Percentiles rank a stretch among this genome's conserved stretches.
Conservation (phyloP, 1,284 basidiomycete species). For the Cutaneotrichosporon sp. region DNA sequence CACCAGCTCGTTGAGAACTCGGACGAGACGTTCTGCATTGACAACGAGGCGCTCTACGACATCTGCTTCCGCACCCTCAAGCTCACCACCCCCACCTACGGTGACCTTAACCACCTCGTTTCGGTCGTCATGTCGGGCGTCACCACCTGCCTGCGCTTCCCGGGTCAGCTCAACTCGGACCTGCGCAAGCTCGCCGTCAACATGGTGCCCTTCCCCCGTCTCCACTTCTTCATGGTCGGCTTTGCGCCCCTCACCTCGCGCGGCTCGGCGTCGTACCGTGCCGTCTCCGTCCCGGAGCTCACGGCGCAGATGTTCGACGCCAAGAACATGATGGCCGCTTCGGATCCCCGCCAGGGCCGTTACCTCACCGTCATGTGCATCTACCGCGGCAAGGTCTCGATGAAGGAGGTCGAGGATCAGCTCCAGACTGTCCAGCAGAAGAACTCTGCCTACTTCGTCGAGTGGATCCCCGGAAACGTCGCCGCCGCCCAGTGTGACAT, state of each 20-base stretch:
- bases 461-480: conserved; percentile 99
- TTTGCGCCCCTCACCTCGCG: conserved; percentile 93
- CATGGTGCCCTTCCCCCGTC: conserved; percentile 85
- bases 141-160: conserved; percentile 57
- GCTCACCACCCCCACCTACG: conserved; percentile 68
- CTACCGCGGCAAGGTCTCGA: conserved; percentile 98
- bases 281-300: conserved; percentile 91
- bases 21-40: conserved; percentile 82
- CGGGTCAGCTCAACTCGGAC: conserved; percentile 91
- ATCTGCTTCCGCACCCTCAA: conserved; percentile 76
- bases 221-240: conserved; percentile 98
- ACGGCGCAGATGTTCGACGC: conserved; percentile 99
- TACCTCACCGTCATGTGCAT: conserved; percentile 81
- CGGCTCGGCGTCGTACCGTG: conserved; percentile 89
- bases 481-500: conserved; percentile 92
- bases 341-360: conserved; percentile 76
- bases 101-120: conserved; percentile 71
- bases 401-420: conserved; percentile 99
- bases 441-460: conserved; percentile 96
- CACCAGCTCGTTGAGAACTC: conserved; percentile 90
- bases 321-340: conserved; percentile 95
- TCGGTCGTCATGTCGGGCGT: conserved; percentile 54
- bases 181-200: conserved; percentile 91
- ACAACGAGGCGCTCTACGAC: conserved; percentile 89
- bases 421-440: conserved; percentile 97